These are phyloP conservation scores for Aspergillus saccharolyticus DNA, from an alignment of 495 filamentous ascomycete genomes.

Conservation along the genomic window DNA sequence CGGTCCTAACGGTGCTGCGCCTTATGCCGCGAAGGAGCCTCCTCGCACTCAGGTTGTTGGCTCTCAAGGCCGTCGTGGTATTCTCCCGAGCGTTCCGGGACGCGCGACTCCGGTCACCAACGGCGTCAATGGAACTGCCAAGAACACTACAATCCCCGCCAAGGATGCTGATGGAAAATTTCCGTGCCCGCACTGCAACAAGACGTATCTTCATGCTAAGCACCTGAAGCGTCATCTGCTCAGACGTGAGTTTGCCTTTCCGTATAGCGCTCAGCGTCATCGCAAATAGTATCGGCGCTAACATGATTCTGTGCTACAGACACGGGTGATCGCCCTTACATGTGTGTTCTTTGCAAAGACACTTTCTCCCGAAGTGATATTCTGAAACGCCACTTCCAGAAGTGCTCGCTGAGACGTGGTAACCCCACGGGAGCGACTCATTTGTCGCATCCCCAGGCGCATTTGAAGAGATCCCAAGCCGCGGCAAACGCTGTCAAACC, in stretches of 20 bases:
- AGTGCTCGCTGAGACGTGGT: conserved; percentile 90
- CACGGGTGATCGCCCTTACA: conserved; percentile 94
- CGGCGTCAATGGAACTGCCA: conserved; percentile 56
- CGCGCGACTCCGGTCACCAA: conserved; percentile 60
- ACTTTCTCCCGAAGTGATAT: conserved; percentile 99
- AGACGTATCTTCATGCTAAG: conserved; percentile 96
- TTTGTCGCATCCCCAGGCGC: conserved; percentile 83
- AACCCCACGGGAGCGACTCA: conserved; percentile 91
- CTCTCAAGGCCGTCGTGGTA: conserved; percentile 82
- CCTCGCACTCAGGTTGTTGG: conserved; percentile 86
- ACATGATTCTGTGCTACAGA: conserved; percentile 46
- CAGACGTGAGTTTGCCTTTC: conserved; percentile 71
- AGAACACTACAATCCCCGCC: conserved; percentile 72
- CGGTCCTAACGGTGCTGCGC: conserved; percentile 35
- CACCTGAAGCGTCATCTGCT: conserved; percentile 94
- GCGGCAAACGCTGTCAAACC: conserved; percentile 51
- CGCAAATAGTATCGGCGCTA: neutral
- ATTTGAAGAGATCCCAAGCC: conserved; percentile 70
- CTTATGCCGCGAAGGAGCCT: conserved; percentile 43
- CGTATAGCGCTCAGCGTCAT: no score
- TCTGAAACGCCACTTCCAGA: conserved; percentile 96
- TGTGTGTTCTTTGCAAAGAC: conserved; percentile 93
- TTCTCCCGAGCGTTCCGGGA: conserved; percentile 84
- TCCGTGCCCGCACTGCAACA: conserved; percentile 93
- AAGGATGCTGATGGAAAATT: conserved; percentile 97